Percentiles rank a stretch among this genome's conserved stretches.
These are phyloP conservation scores for Aspergillus sp. DNA, from an alignment of 2,329 filamentous ascomycete species.

Conservation along the genomic window DNA sequence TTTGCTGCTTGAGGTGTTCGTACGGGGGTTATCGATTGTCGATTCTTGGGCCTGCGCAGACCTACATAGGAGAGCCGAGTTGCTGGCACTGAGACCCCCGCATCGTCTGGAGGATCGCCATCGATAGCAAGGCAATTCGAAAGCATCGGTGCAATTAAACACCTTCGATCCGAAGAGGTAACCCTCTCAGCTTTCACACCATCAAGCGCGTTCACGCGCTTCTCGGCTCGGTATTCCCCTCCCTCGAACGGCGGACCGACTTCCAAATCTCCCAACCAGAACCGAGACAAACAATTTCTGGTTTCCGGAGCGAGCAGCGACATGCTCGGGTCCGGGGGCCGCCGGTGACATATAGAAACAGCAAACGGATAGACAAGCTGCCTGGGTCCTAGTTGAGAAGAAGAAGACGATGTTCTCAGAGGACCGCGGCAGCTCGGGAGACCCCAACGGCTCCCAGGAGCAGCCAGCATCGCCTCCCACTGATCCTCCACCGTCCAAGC, in stretches of 20 bases:
- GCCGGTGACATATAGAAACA: constrained; percentile 27
- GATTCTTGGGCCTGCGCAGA: constrained; percentile 10
- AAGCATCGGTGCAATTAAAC: too few species aligned
- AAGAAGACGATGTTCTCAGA: constrained; percentile 37
- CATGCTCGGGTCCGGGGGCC: constrained; percentile 36
- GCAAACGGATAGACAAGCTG: constrained; percentile 28
- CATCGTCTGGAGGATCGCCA: constrained; percentile 14
- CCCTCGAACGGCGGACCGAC: neutral
- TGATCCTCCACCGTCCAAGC: constrained; percentile 17
- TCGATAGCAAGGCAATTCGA: too few species aligned
- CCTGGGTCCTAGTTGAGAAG: constrained; percentile 24
- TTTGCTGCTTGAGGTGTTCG: constrained; percentile 1
- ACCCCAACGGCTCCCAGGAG: constrained; percentile 23
- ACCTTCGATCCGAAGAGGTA: neutral
- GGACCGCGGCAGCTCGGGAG: constrained; percentile 31
- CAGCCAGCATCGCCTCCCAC: constrained; percentile 19
- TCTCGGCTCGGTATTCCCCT: constrained; percentile 14
- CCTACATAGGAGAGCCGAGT: constrained; percentile 12
- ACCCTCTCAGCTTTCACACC: neutral
- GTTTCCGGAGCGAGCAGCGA: constrained; percentile 35
- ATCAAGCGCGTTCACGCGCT: neutral
- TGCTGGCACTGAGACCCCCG: constrained; percentile 18
- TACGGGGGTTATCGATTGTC: constrained; percentile 19
- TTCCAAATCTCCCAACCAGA: constrained; percentile 2
- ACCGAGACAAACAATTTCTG: constrained; percentile 12